Evolutionary conservation across 83 land plant genomes (phyloP), one percentile per base, ranked within the genome.

Genomic region (Picea engelmannii): DNA sequence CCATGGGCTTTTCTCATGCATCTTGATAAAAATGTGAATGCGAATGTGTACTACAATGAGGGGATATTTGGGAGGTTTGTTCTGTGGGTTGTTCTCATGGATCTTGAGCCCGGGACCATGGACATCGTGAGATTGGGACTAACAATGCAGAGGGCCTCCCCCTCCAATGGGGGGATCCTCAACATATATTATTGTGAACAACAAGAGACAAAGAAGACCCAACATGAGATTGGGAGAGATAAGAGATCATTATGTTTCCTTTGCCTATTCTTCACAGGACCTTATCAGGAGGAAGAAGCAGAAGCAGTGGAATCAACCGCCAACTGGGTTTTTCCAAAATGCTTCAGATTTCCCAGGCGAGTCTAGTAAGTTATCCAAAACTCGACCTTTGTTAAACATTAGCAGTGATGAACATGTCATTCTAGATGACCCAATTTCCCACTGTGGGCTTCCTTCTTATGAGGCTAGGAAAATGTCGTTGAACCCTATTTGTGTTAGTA

Each of bases 221-320:
- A 38, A 0, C 21, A 78, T 81, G 23, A 69, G 84, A 55, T 81
- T 84, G 67, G 77, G 76, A 20, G 84, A 84, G 67, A 82, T 81
- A 17, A 83, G 85, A 17, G 83, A 80, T 23, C 83, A 80, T 8
- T 80, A 65, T 80, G 65, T 61, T 31, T 31, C 78, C 6, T 40
- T 15, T 62, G 25, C 59, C 11, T 79, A 60, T 24, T 66, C 12
- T 24, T 66, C 68, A 21, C 10, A 66, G 12, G 68, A 79, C 5
- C 20, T 20, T 44, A 38, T 38, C 35, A 62, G 24, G 44, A 79
- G 62, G 66, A 47, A 52, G 62, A 82, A 82, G 42, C 59, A 73
- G 59, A 12, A 35, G 77, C 59, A 42, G 58, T 73, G 77, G 77
- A 73, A 44, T 73, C 59, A 73, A 0, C 59, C 23, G 7, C 0